Evolutionary conservation across 495 filamentous ascomycete species (phyloP), one percentile per base, ranked within the genome.

Genomic region (Penicillium subrubescens): DNA sequence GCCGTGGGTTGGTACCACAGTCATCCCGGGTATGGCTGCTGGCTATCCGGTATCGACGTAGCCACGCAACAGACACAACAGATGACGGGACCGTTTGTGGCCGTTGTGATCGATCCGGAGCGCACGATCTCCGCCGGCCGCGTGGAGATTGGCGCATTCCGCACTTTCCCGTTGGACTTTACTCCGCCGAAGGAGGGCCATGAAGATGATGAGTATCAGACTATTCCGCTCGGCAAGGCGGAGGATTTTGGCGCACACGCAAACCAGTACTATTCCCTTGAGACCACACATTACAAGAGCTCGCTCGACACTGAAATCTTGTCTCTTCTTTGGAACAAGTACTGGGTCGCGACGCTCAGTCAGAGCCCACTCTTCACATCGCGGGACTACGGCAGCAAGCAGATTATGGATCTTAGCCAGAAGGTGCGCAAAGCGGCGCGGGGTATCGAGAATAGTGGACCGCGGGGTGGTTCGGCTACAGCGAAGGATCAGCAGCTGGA

Each of bases 331-430:
- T 99, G 96, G 96, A 97, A 97, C 77, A 99, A 99, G 74, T 99
- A 99, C 80, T 99, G 96, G 96, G 94, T 98, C 27, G 89, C 93
- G 62, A 99, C 96, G 27, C 86, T 99, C n/a, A 94, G 92, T n/a
- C 92, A 97, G 73, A 94, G 87, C 67, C 94, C 96, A 50, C 84
- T 98, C 11, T 89, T 97, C 66, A 91, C 92, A 48, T 97, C 97
- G 68, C 90, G 94, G 65, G 95, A 97, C 64, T 99, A 92, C 73
- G 88, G 88, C 57, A 96, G 88, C 68, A 94, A 93, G 74, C 94
- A 97, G 77, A 97, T 99, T 79, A 77, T 87, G 53, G 96, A 99
- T 77, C 81, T 98, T 55, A 89, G 88, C 43, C 83, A 86, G 57
- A 97, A 97, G 77, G 87, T 96, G 67, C 77, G 82, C 59, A 87